Percentiles rank a stretch among this genome's conserved stretches.
Evolutionary conservation across 2,329 filamentous ascomycete species (phyloP).

Genomic region (Hymenoscyphus linearis): DNA sequence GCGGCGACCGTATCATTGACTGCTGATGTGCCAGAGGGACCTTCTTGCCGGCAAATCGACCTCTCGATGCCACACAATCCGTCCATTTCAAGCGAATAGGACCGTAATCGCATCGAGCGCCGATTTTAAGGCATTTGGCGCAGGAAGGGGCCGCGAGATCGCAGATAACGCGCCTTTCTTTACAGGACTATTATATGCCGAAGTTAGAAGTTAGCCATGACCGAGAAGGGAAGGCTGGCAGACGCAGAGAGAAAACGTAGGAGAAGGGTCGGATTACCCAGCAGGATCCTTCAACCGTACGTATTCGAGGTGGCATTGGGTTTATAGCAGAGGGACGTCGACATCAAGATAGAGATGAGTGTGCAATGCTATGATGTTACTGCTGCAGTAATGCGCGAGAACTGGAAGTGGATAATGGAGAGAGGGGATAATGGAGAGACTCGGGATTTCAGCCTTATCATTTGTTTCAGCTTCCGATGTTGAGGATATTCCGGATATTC

Average conservation of each 20-base stretch:
- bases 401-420: too few species aligned
- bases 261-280: conserved; percentile 25
- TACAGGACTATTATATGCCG: conserved; percentile 32
- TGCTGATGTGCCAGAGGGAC: conserved; percentile 25
- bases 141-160: conserved; percentile 37
- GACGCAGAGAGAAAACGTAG: background rate
- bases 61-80: conserved; percentile 33
- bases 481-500: background rate
- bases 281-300: conserved; percentile 38
- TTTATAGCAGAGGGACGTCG: background rate
- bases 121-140: conserved; percentile 33
- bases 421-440: too few species aligned
- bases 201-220: background rate
- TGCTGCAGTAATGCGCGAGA: too few species aligned
- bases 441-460: background rate
- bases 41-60: conserved; percentile 30
- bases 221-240: background rate
- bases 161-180: conserved; percentile 40
- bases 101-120: conserved; percentile 34
- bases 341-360: background rate
- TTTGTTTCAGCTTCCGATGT: background rate
- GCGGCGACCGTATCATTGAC: background rate
- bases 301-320: conserved; percentile 25
- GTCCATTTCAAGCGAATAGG: conserved; percentile 39
- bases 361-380: background rate